A percentile compares a stretch with the other conserved stretches of the same genome.
Conservation (phyloP, 1,284 basidiomycete genomes). For the Austroboletus sp. region DNA sequence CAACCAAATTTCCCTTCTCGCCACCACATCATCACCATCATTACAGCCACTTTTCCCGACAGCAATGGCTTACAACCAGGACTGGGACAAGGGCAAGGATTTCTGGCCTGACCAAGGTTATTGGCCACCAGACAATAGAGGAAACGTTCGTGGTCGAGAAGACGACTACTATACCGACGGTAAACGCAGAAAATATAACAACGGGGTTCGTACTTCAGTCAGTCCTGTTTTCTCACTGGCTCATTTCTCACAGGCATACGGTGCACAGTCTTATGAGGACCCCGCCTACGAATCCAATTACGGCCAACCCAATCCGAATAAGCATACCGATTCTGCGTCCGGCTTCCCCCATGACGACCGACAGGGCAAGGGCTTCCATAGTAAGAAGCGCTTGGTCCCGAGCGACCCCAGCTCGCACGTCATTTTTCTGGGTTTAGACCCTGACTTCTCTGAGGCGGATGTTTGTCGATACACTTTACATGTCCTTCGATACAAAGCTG, state of each 20-base stretch:
- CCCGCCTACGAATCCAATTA: conserved; percentile 32
- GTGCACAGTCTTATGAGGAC: conserved; percentile 26
- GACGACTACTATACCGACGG: conserved; percentile 63
- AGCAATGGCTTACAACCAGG: conserved; percentile 67
- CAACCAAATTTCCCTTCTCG: conserved; percentile 11
- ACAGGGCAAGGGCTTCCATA: conserved; percentile 37
- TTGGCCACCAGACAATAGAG: conserved; percentile 37
- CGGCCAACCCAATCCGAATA: conserved; percentile 18
- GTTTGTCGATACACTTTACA: conserved; percentile 51
- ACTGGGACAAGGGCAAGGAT: conserved; percentile 75
- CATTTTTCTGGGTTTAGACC: conserved; percentile 85
- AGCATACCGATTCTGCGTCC: conserved; percentile 28
- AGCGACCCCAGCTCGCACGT: conserved; percentile 82
- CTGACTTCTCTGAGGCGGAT: conserved; percentile 83
- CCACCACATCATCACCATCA: conserved; percentile 6
- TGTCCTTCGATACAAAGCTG: conserved; percentile 36
- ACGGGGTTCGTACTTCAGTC: conserved; percentile 46
- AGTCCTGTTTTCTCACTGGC: conserved; percentile 14
- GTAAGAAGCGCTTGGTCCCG: conserved; percentile 66
- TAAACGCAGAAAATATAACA: conserved; percentile 71
- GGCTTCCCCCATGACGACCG: conserved; percentile 46
- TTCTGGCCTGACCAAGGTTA: conserved; percentile 40
- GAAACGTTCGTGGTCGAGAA: conserved; percentile 49
- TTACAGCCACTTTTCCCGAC: conserved; percentile 3
- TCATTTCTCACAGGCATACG: conserved; percentile 40